These are phyloP conservation scores for Xerocomus amazonicus DNA, from an alignment of 1,284 basidiomycete species.

Conservation along the genomic window DNA sequence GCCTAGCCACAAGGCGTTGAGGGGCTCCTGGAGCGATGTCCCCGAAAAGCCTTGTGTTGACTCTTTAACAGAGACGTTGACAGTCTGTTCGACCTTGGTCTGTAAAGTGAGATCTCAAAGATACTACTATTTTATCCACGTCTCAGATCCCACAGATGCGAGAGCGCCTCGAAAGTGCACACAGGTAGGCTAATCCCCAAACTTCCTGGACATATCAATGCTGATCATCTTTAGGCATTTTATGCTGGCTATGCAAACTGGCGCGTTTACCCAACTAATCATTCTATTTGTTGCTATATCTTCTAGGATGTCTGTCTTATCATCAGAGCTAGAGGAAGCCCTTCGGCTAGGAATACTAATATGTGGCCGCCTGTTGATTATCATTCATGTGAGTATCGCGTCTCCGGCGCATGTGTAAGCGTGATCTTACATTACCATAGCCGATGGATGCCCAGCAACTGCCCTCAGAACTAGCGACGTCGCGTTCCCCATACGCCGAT, in stretches of 20 bases:
- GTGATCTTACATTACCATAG: constrained; percentile 16
- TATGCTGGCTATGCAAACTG: constrained; percentile 59
- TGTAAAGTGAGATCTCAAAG: constrained; percentile 41
- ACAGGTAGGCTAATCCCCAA: constrained; percentile 39
- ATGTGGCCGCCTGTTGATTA: constrained; percentile 28
- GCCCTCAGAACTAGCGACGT: neutral
- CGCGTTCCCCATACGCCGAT: neutral
- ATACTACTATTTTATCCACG: neutral
- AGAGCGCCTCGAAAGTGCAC: constrained; percentile 44
- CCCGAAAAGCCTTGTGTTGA: constrained; percentile 40
- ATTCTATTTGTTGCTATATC: constrained; percentile 57
- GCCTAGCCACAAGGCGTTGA: constrained; percentile 46
- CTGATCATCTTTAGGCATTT: constrained; percentile 45
- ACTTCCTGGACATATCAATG: no score
- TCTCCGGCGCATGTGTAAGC: neutral
- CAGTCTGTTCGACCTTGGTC: constrained; percentile 36
- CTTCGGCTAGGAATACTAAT: constrained; percentile 33
- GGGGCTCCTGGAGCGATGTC: constrained; percentile 58
- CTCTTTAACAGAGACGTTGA: constrained; percentile 36
- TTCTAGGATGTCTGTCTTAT: constrained; percentile 52
- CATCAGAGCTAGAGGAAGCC: constrained; percentile 41
- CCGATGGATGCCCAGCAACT: constrained; percentile 7
- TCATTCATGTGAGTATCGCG: constrained; percentile 21
- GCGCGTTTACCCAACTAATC: constrained; percentile 66
- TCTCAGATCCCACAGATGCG: constrained; percentile 42